Conservation (phyloP, 306 rosid genomes). For the Glycine latifolia region DNA sequence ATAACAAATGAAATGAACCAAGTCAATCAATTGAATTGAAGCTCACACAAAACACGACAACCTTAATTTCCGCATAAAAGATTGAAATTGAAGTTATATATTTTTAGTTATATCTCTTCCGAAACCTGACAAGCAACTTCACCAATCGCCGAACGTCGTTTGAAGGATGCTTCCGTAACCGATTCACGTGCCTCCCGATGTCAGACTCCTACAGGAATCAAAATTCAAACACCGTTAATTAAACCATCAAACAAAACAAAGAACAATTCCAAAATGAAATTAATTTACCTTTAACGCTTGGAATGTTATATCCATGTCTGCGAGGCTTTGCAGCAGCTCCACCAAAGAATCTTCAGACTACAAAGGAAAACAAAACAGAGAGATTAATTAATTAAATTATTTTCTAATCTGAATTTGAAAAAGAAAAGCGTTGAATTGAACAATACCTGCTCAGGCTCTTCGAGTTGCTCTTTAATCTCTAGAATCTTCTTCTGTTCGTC, state of each 20-base stretch:
- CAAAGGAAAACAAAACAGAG: not conserved
- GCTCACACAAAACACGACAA: not conserved
- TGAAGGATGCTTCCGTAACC: constrained; percentile 82
- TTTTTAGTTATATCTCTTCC: constrained; percentile 10
- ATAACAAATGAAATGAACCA: constrained; percentile 31
- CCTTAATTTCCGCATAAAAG: constrained; percentile 4
- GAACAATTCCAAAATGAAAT: not conserved
- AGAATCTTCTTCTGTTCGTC: constrained; percentile 87
- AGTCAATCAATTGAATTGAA: not conserved
- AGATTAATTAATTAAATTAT: not conserved
- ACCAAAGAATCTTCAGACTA: constrained; percentile 82
- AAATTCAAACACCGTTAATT: constrained; percentile 6
- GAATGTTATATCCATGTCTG: constrained; percentile 96
- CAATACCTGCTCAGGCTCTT: constrained; percentile 78
- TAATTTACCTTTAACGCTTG: constrained; percentile 80
- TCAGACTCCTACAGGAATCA: constrained; percentile 77
- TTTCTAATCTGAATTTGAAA: not conserved
- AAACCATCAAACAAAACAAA: not conserved
- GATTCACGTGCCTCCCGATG: constrained; percentile 97
- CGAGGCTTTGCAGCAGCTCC: constrained; percentile 84
- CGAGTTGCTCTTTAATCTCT: constrained; percentile 85
- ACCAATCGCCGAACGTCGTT: constrained; percentile 88
- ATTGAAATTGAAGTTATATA: not conserved
- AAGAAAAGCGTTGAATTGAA: not conserved
- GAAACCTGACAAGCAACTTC: constrained; percentile 92